phyloP scores from a whole-genome alignment of 2,329 filamentous ascomycete genomes.

The Teratosphaeria gauchensis region DNA sequence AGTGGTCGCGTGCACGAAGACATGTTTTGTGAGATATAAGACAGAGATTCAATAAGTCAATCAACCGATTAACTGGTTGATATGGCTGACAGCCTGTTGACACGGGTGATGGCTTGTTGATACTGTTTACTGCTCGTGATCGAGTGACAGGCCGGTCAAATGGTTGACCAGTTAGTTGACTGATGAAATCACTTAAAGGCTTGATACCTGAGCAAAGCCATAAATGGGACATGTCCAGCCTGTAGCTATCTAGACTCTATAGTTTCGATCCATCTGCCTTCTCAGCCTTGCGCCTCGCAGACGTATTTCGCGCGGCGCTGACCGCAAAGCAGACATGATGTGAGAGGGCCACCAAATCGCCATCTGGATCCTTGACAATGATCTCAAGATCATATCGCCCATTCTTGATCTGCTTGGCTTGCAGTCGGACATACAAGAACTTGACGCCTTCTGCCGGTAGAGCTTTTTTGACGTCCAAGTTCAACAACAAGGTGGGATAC shows the following conservation, averaged over 20 bases:
- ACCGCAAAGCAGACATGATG: slow-evolving; percentile 59
- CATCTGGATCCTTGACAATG: slow-evolving; percentile 52
- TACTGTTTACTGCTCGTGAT: too few relatives aligned
- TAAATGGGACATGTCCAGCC: too few relatives aligned
- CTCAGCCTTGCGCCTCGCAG: slow-evolving; percentile 33
- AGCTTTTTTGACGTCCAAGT: slow-evolving; percentile 66
- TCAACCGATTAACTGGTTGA: not conserved
- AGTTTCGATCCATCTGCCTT: slow-evolving; percentile 11
- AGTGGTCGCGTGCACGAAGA: too few relatives aligned
- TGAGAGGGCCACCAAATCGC: slow-evolving; percentile 58
- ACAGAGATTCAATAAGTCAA: too few relatives aligned
- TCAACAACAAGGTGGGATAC: slow-evolving; percentile 69
- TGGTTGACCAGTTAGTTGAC: too few relatives aligned
- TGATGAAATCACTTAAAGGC: too few relatives aligned
- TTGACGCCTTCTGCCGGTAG: slow-evolving; percentile 59
- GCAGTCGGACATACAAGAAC: slow-evolving; percentile 59
- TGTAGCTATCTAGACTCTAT: slow-evolving; percentile 5
- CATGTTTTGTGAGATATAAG: too few relatives aligned
- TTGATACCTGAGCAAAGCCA: too few relatives aligned
- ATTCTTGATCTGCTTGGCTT: slow-evolving; percentile 57
- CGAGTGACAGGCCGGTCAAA: too few relatives aligned
- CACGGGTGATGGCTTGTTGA: too few relatives aligned
- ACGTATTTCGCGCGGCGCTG: slow-evolving; percentile 53
- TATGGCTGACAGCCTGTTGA: not conserved
- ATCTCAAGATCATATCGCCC: slow-evolving; percentile 69